phyloP scores from a whole-genome alignment of 352 stramenopile genomes.

The Phytophthora vignae region DNA sequence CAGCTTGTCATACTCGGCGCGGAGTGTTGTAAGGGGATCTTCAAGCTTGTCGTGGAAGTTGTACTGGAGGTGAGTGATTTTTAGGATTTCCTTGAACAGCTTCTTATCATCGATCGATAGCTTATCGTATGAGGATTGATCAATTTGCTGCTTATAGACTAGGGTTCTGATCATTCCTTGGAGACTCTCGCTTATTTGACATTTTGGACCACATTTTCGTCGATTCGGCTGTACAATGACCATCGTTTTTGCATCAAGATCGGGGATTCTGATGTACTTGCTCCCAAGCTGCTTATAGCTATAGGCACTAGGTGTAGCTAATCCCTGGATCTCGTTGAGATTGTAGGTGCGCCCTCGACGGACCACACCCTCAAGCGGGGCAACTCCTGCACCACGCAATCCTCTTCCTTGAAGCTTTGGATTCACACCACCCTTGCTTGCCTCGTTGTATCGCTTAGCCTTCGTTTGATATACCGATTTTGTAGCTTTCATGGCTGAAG shows the following conservation, averaged over 20 bases:
- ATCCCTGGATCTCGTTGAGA: constrained; percentile 2
- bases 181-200: constrained; percentile 14
- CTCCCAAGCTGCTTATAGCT: neutral
- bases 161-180: constrained; percentile 13
- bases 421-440: neutral
- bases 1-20: constrained; percentile 26
- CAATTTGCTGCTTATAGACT: neutral
- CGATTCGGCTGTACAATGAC: constrained; percentile 20
- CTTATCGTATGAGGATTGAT: neutral
- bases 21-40: constrained; percentile 6
- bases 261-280: constrained; percentile 4
- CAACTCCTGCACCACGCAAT: neutral
- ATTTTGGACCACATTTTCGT: constrained; percentile 7
- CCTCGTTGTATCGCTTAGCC: neutral
- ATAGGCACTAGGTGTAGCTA: neutral
- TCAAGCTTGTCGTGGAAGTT: neutral
- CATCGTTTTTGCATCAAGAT: constrained; percentile 24
- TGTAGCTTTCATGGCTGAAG: neutral
- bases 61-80: neutral
- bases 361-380: neutral
- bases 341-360: neutral
- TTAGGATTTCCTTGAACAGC: neutral
- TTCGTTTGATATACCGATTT: neutral
- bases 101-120: neutral
- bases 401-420: neutral